Percentiles rank a stretch among this genome's conserved stretches.
These are phyloP conservation scores for Lipomyces sp. DNA, from an alignment of 805 yeast species.

Conservation along the genomic window DNA sequence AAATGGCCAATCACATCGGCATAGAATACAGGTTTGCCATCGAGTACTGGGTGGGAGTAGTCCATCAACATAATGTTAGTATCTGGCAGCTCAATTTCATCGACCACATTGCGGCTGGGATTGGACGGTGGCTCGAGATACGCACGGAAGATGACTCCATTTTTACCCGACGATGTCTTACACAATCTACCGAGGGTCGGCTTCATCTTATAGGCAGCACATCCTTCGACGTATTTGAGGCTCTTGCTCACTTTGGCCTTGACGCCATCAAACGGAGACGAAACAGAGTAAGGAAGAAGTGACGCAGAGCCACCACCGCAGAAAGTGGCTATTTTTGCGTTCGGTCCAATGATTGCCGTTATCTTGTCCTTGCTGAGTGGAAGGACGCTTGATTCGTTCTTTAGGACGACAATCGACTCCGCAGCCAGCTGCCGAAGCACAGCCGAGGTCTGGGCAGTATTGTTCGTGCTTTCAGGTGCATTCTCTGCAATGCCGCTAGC, in stretches of 20 bases:
- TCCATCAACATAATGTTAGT: slow-evolving; percentile 22
- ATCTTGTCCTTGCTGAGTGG: slow-evolving; percentile 54
- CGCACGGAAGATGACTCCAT: slow-evolving; percentile 4
- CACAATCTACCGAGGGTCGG: slow-evolving; percentile 4
- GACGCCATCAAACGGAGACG: slow-evolving; percentile 32
- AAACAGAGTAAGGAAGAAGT: slow-evolving; percentile 23
- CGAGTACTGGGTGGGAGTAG: slow-evolving; percentile 15
- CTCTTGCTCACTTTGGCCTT: slow-evolving; percentile 38
- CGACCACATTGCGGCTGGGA: slow-evolving; percentile 10
- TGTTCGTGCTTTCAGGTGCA: slow-evolving; percentile 38
- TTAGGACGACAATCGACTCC: slow-evolving; percentile 61
- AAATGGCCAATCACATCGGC: slow-evolving; percentile 53
- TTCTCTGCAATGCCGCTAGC: slow-evolving; percentile 52
- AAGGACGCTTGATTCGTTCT: slow-evolving; percentile 54
- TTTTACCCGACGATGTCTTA: slow-evolving; percentile 4
- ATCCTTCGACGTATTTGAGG: slow-evolving; percentile 53
- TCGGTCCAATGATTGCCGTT: slow-evolving; percentile 62
- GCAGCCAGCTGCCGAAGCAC: slow-evolving; percentile 54
- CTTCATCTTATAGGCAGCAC: not conserved
- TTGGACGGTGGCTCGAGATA: slow-evolving; percentile 11
- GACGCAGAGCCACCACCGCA: slow-evolving; percentile 35
- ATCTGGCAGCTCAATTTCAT: slow-evolving; percentile 7
- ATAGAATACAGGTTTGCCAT: slow-evolving; percentile 44
- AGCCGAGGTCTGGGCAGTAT: slow-evolving; percentile 53
- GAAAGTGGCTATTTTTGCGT: slow-evolving; percentile 27